phyloP scores from a whole-genome alignment of 2,329 filamentous ascomycete species.

The Penicillium sp. region DNA sequence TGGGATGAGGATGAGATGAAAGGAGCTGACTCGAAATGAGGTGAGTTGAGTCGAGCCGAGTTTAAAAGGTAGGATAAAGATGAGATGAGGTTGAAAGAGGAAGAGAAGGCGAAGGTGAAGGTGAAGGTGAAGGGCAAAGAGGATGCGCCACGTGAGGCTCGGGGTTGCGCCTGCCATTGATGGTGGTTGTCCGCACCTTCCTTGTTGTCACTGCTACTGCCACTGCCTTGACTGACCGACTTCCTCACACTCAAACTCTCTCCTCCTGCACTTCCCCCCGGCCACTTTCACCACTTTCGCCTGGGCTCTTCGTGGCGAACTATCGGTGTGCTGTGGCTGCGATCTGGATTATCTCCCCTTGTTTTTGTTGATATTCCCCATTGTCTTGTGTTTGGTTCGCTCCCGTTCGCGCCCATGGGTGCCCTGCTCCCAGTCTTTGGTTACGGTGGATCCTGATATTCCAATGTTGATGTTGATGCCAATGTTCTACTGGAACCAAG shows the following conservation, averaged over 20 bases:
- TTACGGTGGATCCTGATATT: background rate
- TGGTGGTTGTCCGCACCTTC: background rate
- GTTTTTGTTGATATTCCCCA: background rate
- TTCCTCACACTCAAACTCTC: background rate
- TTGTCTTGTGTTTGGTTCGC: background rate
- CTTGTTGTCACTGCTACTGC: background rate
- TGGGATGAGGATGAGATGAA: conserved; percentile 6
- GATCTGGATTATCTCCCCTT: background rate
- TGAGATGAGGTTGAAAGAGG: conserved; percentile 9
- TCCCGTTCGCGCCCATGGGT: conserved; percentile 12
- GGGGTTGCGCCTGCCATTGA: background rate
- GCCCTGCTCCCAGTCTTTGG: background rate
- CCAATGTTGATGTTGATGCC: background rate
- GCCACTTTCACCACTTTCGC: background rate
- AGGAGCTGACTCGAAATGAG: background rate
- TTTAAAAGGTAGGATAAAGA: conserved; percentile 1
- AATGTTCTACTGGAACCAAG: background rate
- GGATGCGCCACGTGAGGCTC: background rate
- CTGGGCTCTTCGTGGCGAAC: conserved; percentile 15
- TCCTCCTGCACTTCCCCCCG: background rate
- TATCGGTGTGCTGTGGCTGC: conserved; percentile 12
- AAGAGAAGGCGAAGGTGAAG: conserved; percentile 6
- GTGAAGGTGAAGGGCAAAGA: conserved; percentile 10
- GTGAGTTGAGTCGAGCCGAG: background rate
- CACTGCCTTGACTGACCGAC: too few relatives aligned